Evolutionary conservation across 805 yeast species (phyloP).

Genomic region (Metschnikowia vanudenii): DNA sequence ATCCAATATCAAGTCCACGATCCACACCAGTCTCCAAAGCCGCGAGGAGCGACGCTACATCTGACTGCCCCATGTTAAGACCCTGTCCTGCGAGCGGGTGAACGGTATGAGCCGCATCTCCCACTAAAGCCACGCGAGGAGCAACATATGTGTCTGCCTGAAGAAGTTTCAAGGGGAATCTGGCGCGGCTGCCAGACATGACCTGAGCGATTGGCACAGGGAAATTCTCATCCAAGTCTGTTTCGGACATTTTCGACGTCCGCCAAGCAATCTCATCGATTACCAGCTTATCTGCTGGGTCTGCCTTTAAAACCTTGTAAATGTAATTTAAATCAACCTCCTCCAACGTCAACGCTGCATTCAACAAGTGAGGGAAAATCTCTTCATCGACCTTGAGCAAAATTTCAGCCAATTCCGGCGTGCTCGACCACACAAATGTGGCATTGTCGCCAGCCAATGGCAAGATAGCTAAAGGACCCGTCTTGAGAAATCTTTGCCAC

Average conservation of each 20-base stretch:
- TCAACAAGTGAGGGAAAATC: slow-evolving; percentile 66
- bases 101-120: slow-evolving; percentile 97
- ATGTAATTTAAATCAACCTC: slow-evolving; percentile 74
- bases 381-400: slow-evolving; percentile 58
- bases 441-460: slow-evolving; percentile 86
- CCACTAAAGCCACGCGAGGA: slow-evolving; percentile 87
- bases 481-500: slow-evolving; percentile 88
- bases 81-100: slow-evolving; percentile 99
- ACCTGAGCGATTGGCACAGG: slow-evolving; percentile 61
- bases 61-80: slow-evolving; percentile 94
- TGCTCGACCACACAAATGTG: slow-evolving; percentile 91
- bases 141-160: slow-evolving; percentile 89
- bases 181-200: slow-evolving; percentile 66
- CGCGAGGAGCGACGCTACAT: slow-evolving; percentile 66
- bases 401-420: slow-evolving; percentile 68
- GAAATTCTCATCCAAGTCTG: slow-evolving; percentile 53
- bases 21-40: slow-evolving; percentile 68
- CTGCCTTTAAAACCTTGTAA: slow-evolving; percentile 41
- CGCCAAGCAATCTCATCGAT: slow-evolving; percentile 77
- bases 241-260: slow-evolving; percentile 38
- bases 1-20: slow-evolving; percentile 88
- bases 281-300: slow-evolving; percentile 47
- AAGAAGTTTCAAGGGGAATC: slow-evolving; percentile 82
- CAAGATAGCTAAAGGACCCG: slow-evolving; percentile 90
- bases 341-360: slow-evolving; percentile 82